Percentiles rank a stretch among this genome's conserved stretches.
Conservation (phyloP, 805 yeast genomes). For the Vanderwaltozyma polyspora region DNA sequence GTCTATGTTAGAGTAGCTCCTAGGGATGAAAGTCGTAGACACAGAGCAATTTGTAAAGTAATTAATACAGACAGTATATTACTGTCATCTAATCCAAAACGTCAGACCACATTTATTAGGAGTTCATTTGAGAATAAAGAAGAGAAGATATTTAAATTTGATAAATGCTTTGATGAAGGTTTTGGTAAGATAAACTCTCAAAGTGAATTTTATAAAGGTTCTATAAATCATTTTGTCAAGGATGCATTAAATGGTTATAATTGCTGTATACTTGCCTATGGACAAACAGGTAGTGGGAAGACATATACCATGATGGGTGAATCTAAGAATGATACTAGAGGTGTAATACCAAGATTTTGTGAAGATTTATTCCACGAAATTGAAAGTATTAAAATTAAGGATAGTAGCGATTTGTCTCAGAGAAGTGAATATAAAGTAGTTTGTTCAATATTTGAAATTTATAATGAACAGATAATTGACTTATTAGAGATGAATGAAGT, state of each 20-base stretch:
- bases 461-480: conserved; percentile 74
- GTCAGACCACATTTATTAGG: too few relatives aligned
- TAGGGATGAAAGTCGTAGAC: too few relatives aligned
- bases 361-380: conserved; percentile 37
- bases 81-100: too few relatives aligned
- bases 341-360: conserved; percentile 61
- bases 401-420: conserved; percentile 2
- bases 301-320: conserved; percentile 86
- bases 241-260: conserved; percentile 74
- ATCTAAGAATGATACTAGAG: conserved; percentile 32
- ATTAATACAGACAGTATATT: too few relatives aligned
- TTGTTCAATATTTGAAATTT: conserved; percentile 82
- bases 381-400: conserved; percentile 9
- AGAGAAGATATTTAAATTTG: conserved; percentile 55
- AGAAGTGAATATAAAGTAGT: conserved; percentile 44
- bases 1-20: too few relatives aligned
- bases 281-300: conserved; percentile 94
- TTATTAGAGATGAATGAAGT: conserved; percentile 34
- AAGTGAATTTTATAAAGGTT: conserved; percentile 42
- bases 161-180: conserved; percentile 64
- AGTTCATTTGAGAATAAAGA: conserved; percentile 45
- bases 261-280: conserved; percentile 91
- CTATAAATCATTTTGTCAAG: conserved; percentile 42
- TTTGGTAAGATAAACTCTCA: conserved; percentile 1
- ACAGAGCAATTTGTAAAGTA: too few relatives aligned